These are phyloP conservation scores for Porodaedalea pini DNA, from an alignment of 1,284 basidiomycete genomes.

Conservation along the genomic window DNA sequence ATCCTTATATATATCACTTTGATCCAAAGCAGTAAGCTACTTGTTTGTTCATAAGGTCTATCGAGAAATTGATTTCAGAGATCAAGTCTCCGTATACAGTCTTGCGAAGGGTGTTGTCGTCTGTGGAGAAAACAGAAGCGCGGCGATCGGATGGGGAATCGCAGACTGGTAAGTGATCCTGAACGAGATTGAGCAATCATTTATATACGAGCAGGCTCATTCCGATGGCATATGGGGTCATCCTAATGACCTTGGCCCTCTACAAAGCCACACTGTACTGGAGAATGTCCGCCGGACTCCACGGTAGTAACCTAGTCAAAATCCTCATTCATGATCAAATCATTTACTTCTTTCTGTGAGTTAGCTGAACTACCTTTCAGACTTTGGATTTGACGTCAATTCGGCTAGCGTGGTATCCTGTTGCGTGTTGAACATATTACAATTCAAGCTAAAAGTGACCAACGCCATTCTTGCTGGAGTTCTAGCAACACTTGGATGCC, in stretches of 20 bases:
- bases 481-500: background rate
- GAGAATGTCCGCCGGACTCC: background rate
- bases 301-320: background rate
- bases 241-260: slow-evolving; percentile 5
- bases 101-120: background rate
- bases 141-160: background rate
- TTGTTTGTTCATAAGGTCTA: background rate
- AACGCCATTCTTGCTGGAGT: background rate
- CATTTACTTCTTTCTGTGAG: slow-evolving; percentile 9
- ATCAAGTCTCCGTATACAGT: background rate
- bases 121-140: background rate
- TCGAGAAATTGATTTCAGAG: background rate
- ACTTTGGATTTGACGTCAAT: background rate
- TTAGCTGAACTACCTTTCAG: background rate
- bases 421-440: background rate
- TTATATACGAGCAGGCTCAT: background rate
- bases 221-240: slow-evolving; percentile 3
- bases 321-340: slow-evolving; percentile 10
- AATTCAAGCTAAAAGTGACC: background rate
- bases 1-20: background rate
- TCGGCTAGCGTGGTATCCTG: background rate
- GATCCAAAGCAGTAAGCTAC: background rate
- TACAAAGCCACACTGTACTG: slow-evolving; percentile 1
- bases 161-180: background rate
- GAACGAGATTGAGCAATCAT: background rate